Evolutionary conservation across 148 eudicot genomes (phyloP).

Genomic region (Rhododendron kiyosumense): DNA sequence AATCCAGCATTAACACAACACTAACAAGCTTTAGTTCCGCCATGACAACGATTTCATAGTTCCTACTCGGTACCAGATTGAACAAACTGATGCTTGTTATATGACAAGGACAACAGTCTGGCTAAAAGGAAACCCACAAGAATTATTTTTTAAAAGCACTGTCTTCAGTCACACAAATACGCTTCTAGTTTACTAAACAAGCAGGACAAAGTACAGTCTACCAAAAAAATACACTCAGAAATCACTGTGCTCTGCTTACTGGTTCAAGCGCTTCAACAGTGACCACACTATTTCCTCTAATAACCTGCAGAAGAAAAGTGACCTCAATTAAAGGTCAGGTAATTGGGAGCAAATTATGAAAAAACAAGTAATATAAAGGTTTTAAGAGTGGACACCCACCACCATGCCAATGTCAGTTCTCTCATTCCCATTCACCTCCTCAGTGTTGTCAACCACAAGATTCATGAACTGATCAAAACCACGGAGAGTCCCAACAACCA

Average conservation of each 20-base stretch:
- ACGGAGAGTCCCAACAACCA: constrained; percentile 85
- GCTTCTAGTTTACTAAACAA: not conserved
- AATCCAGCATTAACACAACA: not conserved
- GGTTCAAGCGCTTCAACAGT: constrained; percentile 96
- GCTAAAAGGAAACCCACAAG: not conserved
- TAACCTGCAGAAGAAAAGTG: constrained; percentile 43
- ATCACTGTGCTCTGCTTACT: constrained; percentile 39
- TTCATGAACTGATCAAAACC: constrained; percentile 99
- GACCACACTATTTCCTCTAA: constrained; percentile 94
- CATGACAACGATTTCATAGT: not conserved
- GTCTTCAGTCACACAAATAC: not conserved
- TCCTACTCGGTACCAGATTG: not conserved
- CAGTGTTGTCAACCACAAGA: constrained; percentile 86
- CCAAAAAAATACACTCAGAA: not conserved
- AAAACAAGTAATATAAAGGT: not conserved
- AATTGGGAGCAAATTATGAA: not conserved
- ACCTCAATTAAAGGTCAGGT: not conserved
- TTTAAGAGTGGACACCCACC: constrained; percentile 43
- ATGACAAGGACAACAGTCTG: not conserved
- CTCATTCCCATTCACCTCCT: constrained; percentile 86
- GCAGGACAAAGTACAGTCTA: not conserved
- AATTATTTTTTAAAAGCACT: not conserved
- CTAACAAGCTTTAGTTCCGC: not conserved
- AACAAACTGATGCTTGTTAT: not conserved
- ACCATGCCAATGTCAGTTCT: constrained; percentile 95